Evolutionary conservation across 2,329 filamentous ascomycete genomes (phyloP), one percentile per base, ranked within the genome.

Genomic region (Gnomoniopsis smithogilvyi): DNA sequence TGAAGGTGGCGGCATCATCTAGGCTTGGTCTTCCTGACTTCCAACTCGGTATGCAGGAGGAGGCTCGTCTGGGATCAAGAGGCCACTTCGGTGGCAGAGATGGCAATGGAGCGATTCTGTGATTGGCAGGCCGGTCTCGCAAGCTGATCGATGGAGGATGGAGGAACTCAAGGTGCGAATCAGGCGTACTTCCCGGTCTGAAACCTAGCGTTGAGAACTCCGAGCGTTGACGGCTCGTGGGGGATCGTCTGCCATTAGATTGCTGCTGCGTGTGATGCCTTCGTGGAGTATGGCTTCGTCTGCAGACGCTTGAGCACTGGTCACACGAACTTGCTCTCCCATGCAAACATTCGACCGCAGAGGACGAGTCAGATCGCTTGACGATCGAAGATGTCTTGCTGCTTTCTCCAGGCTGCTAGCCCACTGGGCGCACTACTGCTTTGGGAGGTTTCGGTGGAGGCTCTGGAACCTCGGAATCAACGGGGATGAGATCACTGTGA

Each of bases 401-500:
- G 14, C 50, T 55, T 10, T 49, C 49, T 12, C 57, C 51, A 15
- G 51, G 55, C 36, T 58, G 54, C 54, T 58, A 58, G 26, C 54
- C 51, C 24, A 15, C 21, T 41, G 71, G 62, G 49, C 69, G 66
- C 64, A 68, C 58, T 54, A 67, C 62, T 64, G 64, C 57, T 54
- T 68, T 58, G 41, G 70, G 64, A 57, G 67, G 61, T 64, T 67
- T 62, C 59, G 63, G 65, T 63, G 66, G 64, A 54, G 56, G 59
- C 73, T 56, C 68, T 62, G 70, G 50, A 56, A 64, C 64, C 56
- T 73, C 67, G 51, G 66, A 55, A 56, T 72, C 67, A 64, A 73
- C 67, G 59, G 74, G 69, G 62, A 75, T 72, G 67, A 74, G 68
- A 60, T 76, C 72, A 60, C 71, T 75, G 66, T 72, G 72, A 65